Evolutionary conservation across 164 flowering plant species (phyloP), one percentile per base, ranked within the genome.

Genomic region (Sedum album): DNA sequence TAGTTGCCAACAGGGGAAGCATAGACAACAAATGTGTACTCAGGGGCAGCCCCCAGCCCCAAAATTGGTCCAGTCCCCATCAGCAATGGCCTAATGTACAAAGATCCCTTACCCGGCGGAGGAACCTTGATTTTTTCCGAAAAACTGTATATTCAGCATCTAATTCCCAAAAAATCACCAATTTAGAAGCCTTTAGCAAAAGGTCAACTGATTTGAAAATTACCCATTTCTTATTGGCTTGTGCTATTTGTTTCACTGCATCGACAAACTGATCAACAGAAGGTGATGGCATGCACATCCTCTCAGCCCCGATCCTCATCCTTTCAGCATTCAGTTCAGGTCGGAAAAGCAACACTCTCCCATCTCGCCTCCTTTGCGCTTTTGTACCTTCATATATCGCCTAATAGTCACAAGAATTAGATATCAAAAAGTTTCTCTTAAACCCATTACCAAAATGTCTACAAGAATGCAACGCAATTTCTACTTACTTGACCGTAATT

Each of bases 241-340:
- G 49, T 26, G 79, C 90, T 4, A 83, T 91, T 74, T 83, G 84
- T 78, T 85, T 94, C 7, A 94, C 85, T 13, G 97, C 97, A 65
- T 82, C 77, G 8, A 90, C 77, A 66, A 94, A 94, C 66, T 91
- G 97, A 14, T 86, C 77, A 28, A 82, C 66, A 3, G 99, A 83
- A 25, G 99, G 99, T 0, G 88, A 83, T 0, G 84, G 90, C 99
- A 94, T 91, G 82, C 97, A 90, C 88, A 94, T 76, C 63, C 97
- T 79, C 55, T 88, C 88, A 0, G 99, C 96, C 1, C 97, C 97
- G 53, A 75, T 68, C 79, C 78, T 75, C 93, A 90, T 81, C 6
- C 97, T 84, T 2, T 74, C 36, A 0, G 96, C 99, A 72, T 91
- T 91, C 74, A 87, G 80, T 20, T 85, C 89, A 0, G 96, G 99